These are phyloP conservation scores for Magnolia kwangsiensis DNA, from an alignment of 164 flowering plant genomes.

Conservation along the genomic window DNA sequence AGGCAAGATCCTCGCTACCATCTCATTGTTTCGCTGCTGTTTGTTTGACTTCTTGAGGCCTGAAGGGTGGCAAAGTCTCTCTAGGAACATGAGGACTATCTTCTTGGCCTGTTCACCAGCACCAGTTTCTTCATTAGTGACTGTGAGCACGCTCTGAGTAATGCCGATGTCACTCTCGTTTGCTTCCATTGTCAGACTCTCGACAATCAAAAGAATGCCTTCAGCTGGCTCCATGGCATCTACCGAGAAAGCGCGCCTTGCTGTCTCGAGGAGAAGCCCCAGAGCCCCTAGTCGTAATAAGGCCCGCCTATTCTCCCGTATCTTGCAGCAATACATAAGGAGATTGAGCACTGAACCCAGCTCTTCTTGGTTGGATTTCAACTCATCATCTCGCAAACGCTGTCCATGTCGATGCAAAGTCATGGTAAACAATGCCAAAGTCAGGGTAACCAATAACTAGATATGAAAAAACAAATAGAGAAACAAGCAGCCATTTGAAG, in stretches of 20 bases:
- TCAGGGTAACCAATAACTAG: neutral
- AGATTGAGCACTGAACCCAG: constrained; percentile 82
- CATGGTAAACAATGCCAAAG: neutral
- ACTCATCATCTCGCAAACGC: constrained; percentile 74
- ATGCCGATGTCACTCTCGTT: constrained; percentile 88
- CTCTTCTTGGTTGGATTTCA: constrained; percentile 92
- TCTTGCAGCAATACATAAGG: constrained; percentile 95
- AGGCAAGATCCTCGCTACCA: constrained; percentile 98
- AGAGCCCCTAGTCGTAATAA: constrained; percentile 77
- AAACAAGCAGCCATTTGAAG: no score
- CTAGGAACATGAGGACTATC: constrained; percentile 93
- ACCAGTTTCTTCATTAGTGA: constrained; percentile 76
- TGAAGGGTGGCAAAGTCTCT: constrained; percentile 76
- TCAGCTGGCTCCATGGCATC: constrained; percentile 99
- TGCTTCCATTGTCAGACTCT: constrained; percentile 88
- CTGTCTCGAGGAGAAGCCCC: constrained; percentile 88
- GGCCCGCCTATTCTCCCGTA: constrained; percentile 83
- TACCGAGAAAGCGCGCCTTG: constrained; percentile 92
- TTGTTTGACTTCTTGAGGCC: constrained; percentile 85
- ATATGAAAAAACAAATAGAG: no score
- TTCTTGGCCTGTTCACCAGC: constrained; percentile 93
- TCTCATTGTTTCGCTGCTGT: constrained; percentile 97
- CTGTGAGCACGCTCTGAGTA: constrained; percentile 66
- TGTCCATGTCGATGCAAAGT: constrained; percentile 21
- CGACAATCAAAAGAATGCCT: constrained; percentile 94